Evolutionary conservation across 495 filamentous ascomycete species (phyloP), one percentile per base, ranked within the genome.

Genomic region (Talaromyces nanjingensis): DNA sequence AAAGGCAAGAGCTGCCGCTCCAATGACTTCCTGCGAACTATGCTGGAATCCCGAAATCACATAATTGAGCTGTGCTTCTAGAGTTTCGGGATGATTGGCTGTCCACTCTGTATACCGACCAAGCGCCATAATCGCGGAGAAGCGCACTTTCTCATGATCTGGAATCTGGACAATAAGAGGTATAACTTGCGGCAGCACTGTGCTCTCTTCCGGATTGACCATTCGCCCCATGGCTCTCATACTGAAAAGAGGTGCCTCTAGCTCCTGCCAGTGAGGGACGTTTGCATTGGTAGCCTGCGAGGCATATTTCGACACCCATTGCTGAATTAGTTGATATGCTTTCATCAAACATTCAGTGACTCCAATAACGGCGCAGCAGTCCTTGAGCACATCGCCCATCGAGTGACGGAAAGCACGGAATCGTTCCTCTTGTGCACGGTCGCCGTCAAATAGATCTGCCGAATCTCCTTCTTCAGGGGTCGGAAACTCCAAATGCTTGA

Each of bases 81-180:
- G 80, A 57, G 91, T 94, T 54, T 97, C 91, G 9, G 93, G 91
- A 69, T 99, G 94, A 49, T 91, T 84, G 16, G 96, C 84, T 1
- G 94, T 99, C 94, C 94, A 99, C 71, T 97, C 94, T 0, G 96
- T 98, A 72, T 99, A 99, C 52, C 94, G 84, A 33, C 91, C 96
- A 31, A 99, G 83, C 12, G 92, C 91, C 90, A 99, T 96, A 70
- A 97, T 94, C 11, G 93, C 91, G 61, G 96, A 93, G 77, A 98
- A 99, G 29, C 92, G 89, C 2, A 98, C 82, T 77, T 97, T 98
- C 76, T 97, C 91, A 66, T 99, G 96, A 67, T 91, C 86, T 0
- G 96, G 94, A 65, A 99, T 96, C 73, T 96, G 90, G 3, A 96
- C 89, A 64, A 99, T 86, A 59, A 97, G 78, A 7, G 91, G 91